Evolutionary conservation across 2,329 filamentous ascomycete species (phyloP).

Genomic region (Metarhizium robertsii): DNA sequence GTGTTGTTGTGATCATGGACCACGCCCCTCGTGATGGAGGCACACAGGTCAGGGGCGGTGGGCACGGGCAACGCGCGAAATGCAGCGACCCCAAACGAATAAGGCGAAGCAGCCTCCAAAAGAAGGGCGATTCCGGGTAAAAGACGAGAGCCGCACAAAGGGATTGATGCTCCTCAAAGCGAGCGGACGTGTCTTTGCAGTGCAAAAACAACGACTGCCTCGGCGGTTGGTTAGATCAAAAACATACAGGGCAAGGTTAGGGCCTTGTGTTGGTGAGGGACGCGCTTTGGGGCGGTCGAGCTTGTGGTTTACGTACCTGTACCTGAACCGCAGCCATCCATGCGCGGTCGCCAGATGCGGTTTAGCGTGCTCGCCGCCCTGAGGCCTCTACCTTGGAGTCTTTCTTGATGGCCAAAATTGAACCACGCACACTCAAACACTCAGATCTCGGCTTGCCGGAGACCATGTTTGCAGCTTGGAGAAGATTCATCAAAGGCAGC

Average conservation of each 20-base stretch:
- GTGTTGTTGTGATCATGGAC: slow-evolving; percentile 8
- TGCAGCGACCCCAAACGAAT: neutral
- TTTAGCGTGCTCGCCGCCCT: slow-evolving; percentile 2
- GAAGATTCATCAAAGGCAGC: no score
- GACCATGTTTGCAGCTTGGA: no score
- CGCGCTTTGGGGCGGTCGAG: neutral
- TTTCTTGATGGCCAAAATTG: neutral
- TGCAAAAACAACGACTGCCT: neutral
- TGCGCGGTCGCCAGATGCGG: neutral
- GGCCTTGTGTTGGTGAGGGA: neutral
- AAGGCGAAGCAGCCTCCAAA: neutral
- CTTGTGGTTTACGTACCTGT: slow-evolving; percentile 1
- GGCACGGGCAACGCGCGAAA: neutral
- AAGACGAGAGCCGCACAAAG: neutral
- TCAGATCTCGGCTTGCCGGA: neutral
- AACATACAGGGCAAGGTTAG: neutral
- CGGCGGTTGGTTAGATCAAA: slow-evolving; percentile 1
- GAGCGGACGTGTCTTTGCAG: slow-evolving; percentile 2
- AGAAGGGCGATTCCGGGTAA: neutral
- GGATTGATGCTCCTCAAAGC: neutral
- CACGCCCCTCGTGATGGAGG: slow-evolving; percentile 3
- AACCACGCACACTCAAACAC: no score
- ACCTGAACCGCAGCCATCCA: neutral
- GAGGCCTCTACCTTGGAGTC: neutral
- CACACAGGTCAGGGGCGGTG: neutral